Conservation (phyloP, 1,139 yeast species). For the Geotrichum klebahnii region DNA sequence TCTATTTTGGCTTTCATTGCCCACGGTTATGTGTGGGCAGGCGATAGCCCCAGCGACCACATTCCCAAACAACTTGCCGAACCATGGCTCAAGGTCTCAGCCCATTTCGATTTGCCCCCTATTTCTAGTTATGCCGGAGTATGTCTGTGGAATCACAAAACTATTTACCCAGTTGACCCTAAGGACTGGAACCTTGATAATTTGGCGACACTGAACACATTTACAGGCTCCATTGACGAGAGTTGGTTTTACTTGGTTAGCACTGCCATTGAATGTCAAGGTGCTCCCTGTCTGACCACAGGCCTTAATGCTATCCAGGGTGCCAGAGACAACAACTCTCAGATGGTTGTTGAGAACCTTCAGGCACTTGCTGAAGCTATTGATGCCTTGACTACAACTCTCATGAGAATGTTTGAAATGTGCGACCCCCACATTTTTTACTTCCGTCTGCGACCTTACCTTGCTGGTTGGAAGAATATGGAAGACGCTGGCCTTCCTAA, state of each 20-base stretch:
- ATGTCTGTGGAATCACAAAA: slow-evolving; percentile 81
- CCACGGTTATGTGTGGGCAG: slow-evolving; percentile 88
- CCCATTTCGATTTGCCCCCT: slow-evolving; percentile 71
- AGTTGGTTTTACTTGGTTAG: slow-evolving; percentile 90
- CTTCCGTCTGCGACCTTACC: slow-evolving; percentile 76
- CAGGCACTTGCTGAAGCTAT: slow-evolving; percentile 71
- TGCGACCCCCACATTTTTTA: slow-evolving; percentile 92
- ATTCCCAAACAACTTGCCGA: slow-evolving; percentile 65
- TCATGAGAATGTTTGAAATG: slow-evolving; percentile 86
- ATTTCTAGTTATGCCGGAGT: slow-evolving; percentile 82
- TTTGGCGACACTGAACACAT: slow-evolving; percentile 75
- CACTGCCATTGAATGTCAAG: slow-evolving; percentile 78
- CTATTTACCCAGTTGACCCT: slow-evolving; percentile 49
- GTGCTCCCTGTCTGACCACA: slow-evolving; percentile 59
- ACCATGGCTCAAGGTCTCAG: slow-evolving; percentile 62
- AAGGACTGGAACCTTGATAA: slow-evolving; percentile 53
- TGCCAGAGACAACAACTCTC: slow-evolving; percentile 46
- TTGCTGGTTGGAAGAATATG: slow-evolving; percentile 96
- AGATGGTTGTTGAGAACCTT: slow-evolving; percentile 45
- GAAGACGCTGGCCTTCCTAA: slow-evolving; percentile 74
- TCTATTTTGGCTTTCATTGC: slow-evolving; percentile 71
- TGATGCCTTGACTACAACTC: slow-evolving; percentile 66
- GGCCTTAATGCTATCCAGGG: slow-evolving; percentile 62
- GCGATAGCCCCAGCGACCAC: slow-evolving; percentile 54
- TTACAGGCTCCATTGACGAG: slow-evolving; percentile 87